These are phyloP conservation scores for Podaxis mareebaensis DNA, from an alignment of 768 basidiomycete genomes.

Conservation along the genomic window DNA sequence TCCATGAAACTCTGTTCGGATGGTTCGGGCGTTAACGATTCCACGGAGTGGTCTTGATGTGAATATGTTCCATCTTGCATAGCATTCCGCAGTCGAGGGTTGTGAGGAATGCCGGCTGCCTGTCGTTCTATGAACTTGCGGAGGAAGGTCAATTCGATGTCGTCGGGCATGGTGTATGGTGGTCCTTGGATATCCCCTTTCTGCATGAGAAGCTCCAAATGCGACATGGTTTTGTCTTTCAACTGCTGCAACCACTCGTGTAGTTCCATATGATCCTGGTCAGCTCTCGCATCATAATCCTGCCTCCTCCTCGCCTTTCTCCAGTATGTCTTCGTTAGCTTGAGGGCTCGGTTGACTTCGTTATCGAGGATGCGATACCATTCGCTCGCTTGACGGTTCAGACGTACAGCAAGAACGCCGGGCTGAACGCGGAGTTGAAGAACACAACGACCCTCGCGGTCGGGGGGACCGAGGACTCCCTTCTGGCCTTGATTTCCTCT, in stretches of 20 bases:
- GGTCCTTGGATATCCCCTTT: slow-evolving; percentile 86
- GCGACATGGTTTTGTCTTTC: slow-evolving; percentile 88
- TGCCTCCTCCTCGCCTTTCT: slow-evolving; percentile 79
- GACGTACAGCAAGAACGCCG: slow-evolving; percentile 72
- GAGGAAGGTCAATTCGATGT: slow-evolving; percentile 74
- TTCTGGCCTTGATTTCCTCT: slow-evolving; percentile 87
- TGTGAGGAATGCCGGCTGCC: slow-evolving; percentile 72
- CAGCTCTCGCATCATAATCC: slow-evolving; percentile 81
- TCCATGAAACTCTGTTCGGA: slow-evolving; percentile 45
- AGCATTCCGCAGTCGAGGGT: slow-evolving; percentile 71
- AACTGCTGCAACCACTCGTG: slow-evolving; percentile 88
- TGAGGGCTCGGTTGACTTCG: slow-evolving; percentile 79
- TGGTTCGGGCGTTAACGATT: slow-evolving; percentile 50
- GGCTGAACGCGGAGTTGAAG: slow-evolving; percentile 85
- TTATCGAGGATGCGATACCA: slow-evolving; percentile 80
- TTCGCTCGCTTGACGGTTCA: slow-evolving; percentile 77
- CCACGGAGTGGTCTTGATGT: slow-evolving; percentile 45
- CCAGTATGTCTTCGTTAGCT: slow-evolving; percentile 86
- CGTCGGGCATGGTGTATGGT: slow-evolving; percentile 79
- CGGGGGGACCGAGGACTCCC: slow-evolving; percentile 70
- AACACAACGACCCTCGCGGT: slow-evolving; percentile 72
- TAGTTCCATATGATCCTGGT: slow-evolving; percentile 88
- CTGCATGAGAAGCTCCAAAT: slow-evolving; percentile 84
- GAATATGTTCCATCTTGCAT: slow-evolving; percentile 32
- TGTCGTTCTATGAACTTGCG: slow-evolving; percentile 84